A percentile compares a stretch with the other conserved stretches of the same genome.
Conservation (phyloP, 2,329 filamentous ascomycete genomes). For the Colletotrichum destructivum region DNA sequence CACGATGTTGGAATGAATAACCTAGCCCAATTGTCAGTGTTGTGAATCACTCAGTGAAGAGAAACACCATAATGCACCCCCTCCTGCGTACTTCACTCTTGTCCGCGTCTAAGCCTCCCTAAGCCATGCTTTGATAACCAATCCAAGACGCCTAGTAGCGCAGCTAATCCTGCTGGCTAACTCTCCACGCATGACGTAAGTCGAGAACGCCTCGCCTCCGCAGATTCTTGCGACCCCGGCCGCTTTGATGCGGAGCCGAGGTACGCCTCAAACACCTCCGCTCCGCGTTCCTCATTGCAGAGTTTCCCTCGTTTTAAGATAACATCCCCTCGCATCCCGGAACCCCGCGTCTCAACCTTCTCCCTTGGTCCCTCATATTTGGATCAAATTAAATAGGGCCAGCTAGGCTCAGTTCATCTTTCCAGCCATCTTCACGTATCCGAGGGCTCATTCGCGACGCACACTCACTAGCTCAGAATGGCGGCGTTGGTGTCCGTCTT, state of each 20-base stretch:
- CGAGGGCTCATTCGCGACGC: not conserved
- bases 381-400: no score
- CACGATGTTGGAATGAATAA: no score
- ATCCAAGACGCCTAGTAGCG: no score
- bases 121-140: no score
- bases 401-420: no score
- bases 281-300: not conserved
- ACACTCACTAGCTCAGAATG: constrained; percentile 7
- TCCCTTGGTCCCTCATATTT: no score
- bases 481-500: constrained; percentile 23
- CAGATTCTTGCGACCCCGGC: constrained; percentile 8
- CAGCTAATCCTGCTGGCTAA: not conserved
- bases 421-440: no score
- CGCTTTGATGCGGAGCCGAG: constrained; percentile 25
- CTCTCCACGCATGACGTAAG: constrained; percentile 36
- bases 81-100: no score
- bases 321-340: not conserved
- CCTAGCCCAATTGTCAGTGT: no score
- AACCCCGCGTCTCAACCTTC: not conserved
- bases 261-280: constrained; percentile 3
- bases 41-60: no score
- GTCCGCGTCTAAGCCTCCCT: no score
- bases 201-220: not conserved
- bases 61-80: no score
- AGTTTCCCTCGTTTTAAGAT: constrained; percentile 10